Conservation (phyloP, 1,284 basidiomycete species). For the Ceratobasidium sp. region DNA sequence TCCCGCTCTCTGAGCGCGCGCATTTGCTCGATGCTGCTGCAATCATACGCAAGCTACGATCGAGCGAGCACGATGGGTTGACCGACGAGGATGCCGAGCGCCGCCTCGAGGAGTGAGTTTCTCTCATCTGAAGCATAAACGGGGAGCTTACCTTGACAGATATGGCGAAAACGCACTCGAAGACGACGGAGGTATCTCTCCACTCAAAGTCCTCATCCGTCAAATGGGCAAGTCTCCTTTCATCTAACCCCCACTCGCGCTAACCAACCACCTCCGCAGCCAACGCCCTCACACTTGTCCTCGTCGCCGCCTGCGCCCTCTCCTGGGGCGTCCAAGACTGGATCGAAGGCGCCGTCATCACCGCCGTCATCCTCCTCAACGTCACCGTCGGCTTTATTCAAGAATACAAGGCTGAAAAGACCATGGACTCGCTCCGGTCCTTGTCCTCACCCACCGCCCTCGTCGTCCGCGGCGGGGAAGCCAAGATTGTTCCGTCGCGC, state of each 20-base stretch:
- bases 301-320: constrained; percentile 71
- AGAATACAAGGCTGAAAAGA: constrained; percentile 69
- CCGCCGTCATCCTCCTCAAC: constrained; percentile 65
- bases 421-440: constrained; percentile 68
- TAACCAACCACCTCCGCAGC: constrained; percentile 11
- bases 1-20: constrained; percentile 39
- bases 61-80: constrained; percentile 42
- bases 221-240: constrained; percentile 36
- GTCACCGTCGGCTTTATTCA: constrained; percentile 65
- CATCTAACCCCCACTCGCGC: neutral
- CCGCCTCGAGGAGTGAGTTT: constrained; percentile 33
- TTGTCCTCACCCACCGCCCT: constrained; percentile 71
- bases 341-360: constrained; percentile 74
- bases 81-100: constrained; percentile 36
- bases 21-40: constrained; percentile 37
- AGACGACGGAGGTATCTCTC: constrained; percentile 38
- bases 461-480: constrained; percentile 67
- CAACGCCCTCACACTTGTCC: constrained; percentile 52
- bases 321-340: constrained; percentile 74
- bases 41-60: constrained; percentile 40
- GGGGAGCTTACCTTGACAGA: constrained; percentile 7
- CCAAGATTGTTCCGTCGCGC: constrained; percentile 66
- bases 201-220: constrained; percentile 33
- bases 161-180: constrained; percentile 44
- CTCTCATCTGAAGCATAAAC: neutral